phyloP scores from a whole-genome alignment of 305 asterid species.

The Fraxinus sp. region DNA sequence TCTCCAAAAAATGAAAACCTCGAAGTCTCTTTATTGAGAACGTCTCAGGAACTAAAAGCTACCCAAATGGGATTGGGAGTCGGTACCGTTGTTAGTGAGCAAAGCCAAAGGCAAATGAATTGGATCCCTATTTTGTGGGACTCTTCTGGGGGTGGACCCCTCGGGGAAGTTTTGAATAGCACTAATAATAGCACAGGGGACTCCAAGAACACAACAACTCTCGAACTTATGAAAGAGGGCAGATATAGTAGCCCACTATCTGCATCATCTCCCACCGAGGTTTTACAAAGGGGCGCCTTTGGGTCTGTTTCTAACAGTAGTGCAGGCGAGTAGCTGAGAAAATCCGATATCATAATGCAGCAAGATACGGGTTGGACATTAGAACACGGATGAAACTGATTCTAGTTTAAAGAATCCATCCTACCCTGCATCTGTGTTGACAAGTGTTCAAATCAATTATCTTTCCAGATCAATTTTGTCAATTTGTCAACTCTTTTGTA shows the following conservation, averaged over 20 bases:
- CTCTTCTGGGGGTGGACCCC: conserved; percentile 82
- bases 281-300: conserved; percentile 64
- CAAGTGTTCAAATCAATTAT: background rate
- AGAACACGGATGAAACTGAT: conserved; percentile 30
- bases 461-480: conserved; percentile 20
- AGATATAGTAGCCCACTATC: conserved; percentile 58
- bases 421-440: conserved; percentile 28
- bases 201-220: conserved; percentile 42
- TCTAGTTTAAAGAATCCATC: conserved; percentile 41
- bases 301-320: conserved; percentile 79
- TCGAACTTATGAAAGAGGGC: conserved; percentile 53
- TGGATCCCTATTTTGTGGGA: conserved; percentile 81
- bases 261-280: conserved; percentile 86
- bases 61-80: conserved; percentile 62
- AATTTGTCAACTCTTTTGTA: conserved; percentile 18
- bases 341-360: conserved; percentile 47
- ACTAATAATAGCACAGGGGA: conserved; percentile 33
- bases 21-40: conserved; percentile 39
- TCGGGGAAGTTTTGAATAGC: conserved; percentile 75
- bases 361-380: conserved; percentile 33
- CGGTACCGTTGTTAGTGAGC: conserved; percentile 33
- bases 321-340: conserved; percentile 53
- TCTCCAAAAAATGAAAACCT: conserved; percentile 49
- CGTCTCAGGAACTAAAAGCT: conserved; percentile 45
- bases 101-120: conserved; percentile 35